These are phyloP conservation scores for Hanseniaspora vineae DNA, from an alignment of 805 yeast species.

Conservation along the genomic window DNA sequence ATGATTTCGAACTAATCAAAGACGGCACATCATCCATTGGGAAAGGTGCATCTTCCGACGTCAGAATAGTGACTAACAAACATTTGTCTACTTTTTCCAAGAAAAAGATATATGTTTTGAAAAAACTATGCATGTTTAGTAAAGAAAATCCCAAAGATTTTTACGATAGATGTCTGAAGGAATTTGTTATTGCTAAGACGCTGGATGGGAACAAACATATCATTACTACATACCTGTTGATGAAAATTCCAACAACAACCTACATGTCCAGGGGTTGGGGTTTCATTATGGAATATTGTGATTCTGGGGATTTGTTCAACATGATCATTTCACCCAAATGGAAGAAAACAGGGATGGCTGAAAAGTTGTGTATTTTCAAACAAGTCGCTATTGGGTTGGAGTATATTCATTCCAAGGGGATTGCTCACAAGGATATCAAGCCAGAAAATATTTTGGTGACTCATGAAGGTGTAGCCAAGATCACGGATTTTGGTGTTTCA, in stretches of 20 bases:
- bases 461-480: slow-evolving; percentile 45
- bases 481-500: slow-evolving; percentile 63
- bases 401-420: slow-evolving; percentile 50
- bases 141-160: slow-evolving; percentile 54
- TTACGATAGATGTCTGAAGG: slow-evolving; percentile 51
- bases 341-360: slow-evolving; percentile 37
- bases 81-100: slow-evolving; percentile 20
- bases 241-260: slow-evolving; percentile 44
- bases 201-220: slow-evolving; percentile 47
- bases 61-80: slow-evolving; percentile 29
- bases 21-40: slow-evolving; percentile 40
- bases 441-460: slow-evolving; percentile 62
- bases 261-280: slow-evolving; percentile 63
- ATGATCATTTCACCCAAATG: slow-evolving; percentile 45
- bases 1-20: slow-evolving; percentile 38
- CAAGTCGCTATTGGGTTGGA: slow-evolving; percentile 52
- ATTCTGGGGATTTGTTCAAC: slow-evolving; percentile 48
- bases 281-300: slow-evolving; percentile 50
- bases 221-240: slow-evolving; percentile 39
- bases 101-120: slow-evolving; percentile 45
- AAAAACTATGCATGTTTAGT: slow-evolving; percentile 45
- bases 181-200: slow-evolving; percentile 46
- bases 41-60: slow-evolving; percentile 61
- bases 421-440: slow-evolving; percentile 62
- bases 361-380: slow-evolving; percentile 55